These are phyloP conservation scores for Phytopythium cucurbitacearum DNA, from an alignment of 352 stramenopile species.

Conservation along the genomic window DNA sequence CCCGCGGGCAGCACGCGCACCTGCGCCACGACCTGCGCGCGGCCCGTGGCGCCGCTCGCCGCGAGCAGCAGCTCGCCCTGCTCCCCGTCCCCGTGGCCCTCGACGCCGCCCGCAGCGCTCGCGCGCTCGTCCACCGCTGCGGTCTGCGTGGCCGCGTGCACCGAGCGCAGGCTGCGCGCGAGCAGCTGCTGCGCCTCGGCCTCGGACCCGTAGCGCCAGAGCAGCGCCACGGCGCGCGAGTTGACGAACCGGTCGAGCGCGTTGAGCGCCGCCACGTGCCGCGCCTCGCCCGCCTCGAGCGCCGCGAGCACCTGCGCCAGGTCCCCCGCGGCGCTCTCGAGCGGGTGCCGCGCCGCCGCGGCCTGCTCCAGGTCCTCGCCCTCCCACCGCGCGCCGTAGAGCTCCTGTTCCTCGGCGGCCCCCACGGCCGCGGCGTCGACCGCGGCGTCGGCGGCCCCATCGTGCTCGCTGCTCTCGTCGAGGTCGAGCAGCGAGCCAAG, in stretches of 20 bases:
- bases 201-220: conserved; percentile 62
- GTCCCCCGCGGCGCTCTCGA: conserved; percentile 54
- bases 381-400: conserved; percentile 34
- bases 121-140: conserved; percentile 4
- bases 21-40: conserved; percentile 13
- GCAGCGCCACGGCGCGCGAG: conserved; percentile 51
- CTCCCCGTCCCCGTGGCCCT: conserved; percentile 8
- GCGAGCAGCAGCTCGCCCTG: conserved; percentile 6
- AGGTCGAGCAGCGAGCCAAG: conserved; percentile 32
- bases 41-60: conserved; percentile 15
- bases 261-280: conserved; percentile 40
- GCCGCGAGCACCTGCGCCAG: conserved; percentile 53
- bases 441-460: not conserved
- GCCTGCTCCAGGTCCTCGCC: conserved; percentile 24
- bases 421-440: conserved; percentile 26
- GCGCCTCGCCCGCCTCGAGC: conserved; percentile 31
- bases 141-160: conserved; percentile 37
- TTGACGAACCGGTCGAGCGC: conserved; percentile 69
- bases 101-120: not conserved
- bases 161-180: conserved; percentile 47
- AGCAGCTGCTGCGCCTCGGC: conserved; percentile 45
- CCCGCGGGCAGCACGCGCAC: conserved; percentile 32
- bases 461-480: conserved; percentile 2
- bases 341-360: conserved; percentile 35
- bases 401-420: conserved; percentile 39